These are phyloP conservation scores for Butyriboletus loyo DNA, from an alignment of 768 basidiomycete genomes.

Conservation along the genomic window DNA sequence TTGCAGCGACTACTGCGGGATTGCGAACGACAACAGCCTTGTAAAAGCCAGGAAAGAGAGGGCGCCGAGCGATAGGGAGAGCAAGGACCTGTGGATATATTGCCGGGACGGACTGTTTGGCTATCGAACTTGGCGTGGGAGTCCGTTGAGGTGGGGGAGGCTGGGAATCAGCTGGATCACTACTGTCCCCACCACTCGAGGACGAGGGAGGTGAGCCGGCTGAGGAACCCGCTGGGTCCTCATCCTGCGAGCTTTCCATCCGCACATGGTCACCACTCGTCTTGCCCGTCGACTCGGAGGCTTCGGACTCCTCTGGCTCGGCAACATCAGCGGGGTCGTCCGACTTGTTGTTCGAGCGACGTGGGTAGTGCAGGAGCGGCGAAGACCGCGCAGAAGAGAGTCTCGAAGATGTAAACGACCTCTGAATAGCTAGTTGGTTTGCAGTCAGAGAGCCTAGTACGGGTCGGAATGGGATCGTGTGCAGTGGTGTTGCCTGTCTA, in stretches of 20 bases:
- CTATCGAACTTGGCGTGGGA: slow-evolving; percentile 52
- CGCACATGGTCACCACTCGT: slow-evolving; percentile 16
- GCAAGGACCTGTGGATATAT: slow-evolving; percentile 92
- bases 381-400: slow-evolving; percentile 29
- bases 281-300: slow-evolving; percentile 19
- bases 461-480: slow-evolving; percentile 13
- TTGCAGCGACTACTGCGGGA: slow-evolving; percentile 85
- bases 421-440: slow-evolving; percentile 10
- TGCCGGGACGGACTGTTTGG: slow-evolving; percentile 87
- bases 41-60: slow-evolving; percentile 97
- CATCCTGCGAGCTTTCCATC: slow-evolving; percentile 30
- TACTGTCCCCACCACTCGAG: slow-evolving; percentile 38
- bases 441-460: slow-evolving; percentile 1
- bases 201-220: slow-evolving; percentile 35
- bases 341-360: slow-evolving; percentile 39
- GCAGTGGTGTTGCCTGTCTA: slow-evolving; percentile 4
- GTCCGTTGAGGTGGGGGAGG: slow-evolving; percentile 38
- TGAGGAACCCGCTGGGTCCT: slow-evolving; percentile 32
- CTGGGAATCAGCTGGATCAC: slow-evolving; percentile 39
- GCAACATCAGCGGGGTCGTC: slow-evolving; percentile 23
- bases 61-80: slow-evolving; percentile 90
- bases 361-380: slow-evolving; percentile 32
- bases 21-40: slow-evolving; percentile 95
- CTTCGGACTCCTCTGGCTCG: slow-evolving; percentile 25
- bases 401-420: slow-evolving; percentile 28